A percentile compares a stretch with the other conserved stretches of the same genome.
phyloP scores from a whole-genome alignment of 2,329 filamentous ascomycete genomes.

The Trichoderma polysporum region DNA sequence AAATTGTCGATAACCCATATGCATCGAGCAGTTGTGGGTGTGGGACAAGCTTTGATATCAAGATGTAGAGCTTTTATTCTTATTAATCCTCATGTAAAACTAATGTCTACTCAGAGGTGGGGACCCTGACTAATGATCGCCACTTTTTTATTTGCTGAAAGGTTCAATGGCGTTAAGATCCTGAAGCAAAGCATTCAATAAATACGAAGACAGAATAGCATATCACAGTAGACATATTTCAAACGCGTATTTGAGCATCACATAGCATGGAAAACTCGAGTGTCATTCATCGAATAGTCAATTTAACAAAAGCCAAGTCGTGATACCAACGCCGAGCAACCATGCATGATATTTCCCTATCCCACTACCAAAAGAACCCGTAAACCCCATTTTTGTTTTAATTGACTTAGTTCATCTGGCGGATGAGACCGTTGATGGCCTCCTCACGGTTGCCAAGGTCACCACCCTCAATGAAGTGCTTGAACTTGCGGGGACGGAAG shows the following conservation, averaged over 20 bases:
- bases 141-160: neutral
- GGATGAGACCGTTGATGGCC: conserved; percentile 92
- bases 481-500: conserved; percentile 96
- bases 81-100: neutral
- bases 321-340: conserved; percentile 44
- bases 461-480: conserved; percentile 98
- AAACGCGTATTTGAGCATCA: conserved; percentile 11
- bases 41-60: conserved; percentile 96
- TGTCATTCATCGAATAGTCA: conserved; percentile 44
- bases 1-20: conserved; percentile 88
- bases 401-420: conserved; percentile 87
- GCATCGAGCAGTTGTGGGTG: conserved; percentile 96
- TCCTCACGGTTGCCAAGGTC: conserved; percentile 98
- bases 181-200: neutral
- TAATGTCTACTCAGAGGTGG: neutral
- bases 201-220: neutral
- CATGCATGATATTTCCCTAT: conserved; percentile 36
- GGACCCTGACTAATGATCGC: neutral
- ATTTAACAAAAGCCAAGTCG: conserved; percentile 39
- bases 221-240: neutral
- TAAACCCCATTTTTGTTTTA: conserved; percentile 24
- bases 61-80: conserved; percentile 46
- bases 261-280: conserved; percentile 36
- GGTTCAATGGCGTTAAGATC: neutral
- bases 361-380: conserved; percentile 30